A percentile compares a stretch with the other conserved stretches of the same genome.
phyloP scores from a whole-genome alignment of 1,284 basidiomycete species.

The Cerrena zonata region DNA sequence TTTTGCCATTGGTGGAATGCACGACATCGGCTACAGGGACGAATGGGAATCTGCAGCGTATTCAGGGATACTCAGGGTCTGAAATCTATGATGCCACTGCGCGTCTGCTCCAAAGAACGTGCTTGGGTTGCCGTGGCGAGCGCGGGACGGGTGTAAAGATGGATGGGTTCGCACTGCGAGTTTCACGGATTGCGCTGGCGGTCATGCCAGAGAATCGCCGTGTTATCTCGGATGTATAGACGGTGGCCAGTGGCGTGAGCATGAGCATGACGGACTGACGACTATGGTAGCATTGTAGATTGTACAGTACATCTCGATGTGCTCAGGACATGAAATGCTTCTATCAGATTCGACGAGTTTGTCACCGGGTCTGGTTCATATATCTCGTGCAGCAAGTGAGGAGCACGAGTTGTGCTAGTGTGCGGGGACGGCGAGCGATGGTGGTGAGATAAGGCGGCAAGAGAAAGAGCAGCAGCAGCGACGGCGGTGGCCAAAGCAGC shows the following conservation, averaged over 20 bases:
- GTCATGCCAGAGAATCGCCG: conserved; percentile 1
- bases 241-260: not conserved
- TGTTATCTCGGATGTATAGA: not conserved
- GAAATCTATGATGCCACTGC: conserved; percentile 3
- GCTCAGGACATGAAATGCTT: conserved; percentile 13
- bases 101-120: conserved; percentile 2
- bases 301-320: conserved; percentile 13
- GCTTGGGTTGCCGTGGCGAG: not conserved
- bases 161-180: not conserved
- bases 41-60: conserved; percentile 3
- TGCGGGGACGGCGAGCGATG: conserved; percentile 9
- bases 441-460: not conserved
- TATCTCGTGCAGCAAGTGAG: conserved; percentile 19
- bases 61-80: not conserved
- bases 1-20: not conserved
- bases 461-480: not conserved
- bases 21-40: conserved; percentile 2
- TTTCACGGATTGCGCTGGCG: not conserved
- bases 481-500: not conserved
- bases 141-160: not conserved
- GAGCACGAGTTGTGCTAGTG: conserved; percentile 4
- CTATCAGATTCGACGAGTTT: conserved; percentile 20
- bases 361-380: conserved; percentile 9
- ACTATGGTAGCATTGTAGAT: not conserved
- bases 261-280: no score